Evolutionary conservation across 441 rosid species (phyloP), one percentile per base, ranked within the genome.

Genomic region (Breynia disticha): DNA sequence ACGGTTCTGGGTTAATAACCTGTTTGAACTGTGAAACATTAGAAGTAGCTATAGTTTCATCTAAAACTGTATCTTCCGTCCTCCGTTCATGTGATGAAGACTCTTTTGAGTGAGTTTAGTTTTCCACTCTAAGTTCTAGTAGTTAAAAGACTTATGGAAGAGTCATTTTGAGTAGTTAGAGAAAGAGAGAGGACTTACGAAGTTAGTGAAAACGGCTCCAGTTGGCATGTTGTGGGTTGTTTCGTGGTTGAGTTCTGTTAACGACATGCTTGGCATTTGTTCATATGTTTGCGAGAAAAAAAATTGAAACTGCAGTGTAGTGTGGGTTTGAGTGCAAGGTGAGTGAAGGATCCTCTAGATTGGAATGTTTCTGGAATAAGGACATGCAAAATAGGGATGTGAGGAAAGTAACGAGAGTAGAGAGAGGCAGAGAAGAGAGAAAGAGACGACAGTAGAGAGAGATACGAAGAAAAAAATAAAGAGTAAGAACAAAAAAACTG

Each of bases 181-280:
- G 12, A 39, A 18, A 1, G 35, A 28, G 39, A 16, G n/a, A 15
- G 50, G 24, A 48, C 80, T 72, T 78, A 87, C 96, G 32, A 83
- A 87, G 72, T 90, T 95, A 5, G 95, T 79, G 93, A 90, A 90
- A 61, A 87, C 82, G 21, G 96, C 98, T 35, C 90, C 96, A 46
- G 87, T 73, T 19, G 96, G 67, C 96, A 90, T 90, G 75, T 87
- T 78, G 48, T 83, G 78, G n/a, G 87, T 76, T 0, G 58, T 73
- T 24, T 73, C 82, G 57, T 83, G 95, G 50, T 91, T 83, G 15
- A 87, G 78, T 72, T 77, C 84, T 19, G 76, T 61, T 28, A 91
- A 67, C 61, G 84, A 62, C 74, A 70, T 72, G 59, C 65, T 1
- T 20, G 44, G 21, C 56, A 38, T 35, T 16, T 44, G 37, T 11